Evolutionary conservation across 768 basidiomycete species (phyloP).

Genomic region (Boletus vermiculosoides): DNA sequence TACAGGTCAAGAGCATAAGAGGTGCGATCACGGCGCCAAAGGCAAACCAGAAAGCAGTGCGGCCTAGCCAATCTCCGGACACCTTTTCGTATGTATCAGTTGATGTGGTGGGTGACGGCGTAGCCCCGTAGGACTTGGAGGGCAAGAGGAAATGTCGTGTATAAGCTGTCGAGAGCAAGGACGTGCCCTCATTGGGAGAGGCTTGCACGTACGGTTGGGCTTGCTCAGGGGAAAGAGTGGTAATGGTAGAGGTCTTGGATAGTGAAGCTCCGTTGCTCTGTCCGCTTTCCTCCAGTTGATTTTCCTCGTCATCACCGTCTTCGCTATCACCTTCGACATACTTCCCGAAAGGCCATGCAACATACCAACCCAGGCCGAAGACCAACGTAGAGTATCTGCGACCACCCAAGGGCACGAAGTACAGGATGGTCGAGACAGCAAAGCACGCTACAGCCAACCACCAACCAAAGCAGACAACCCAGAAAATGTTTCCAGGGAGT

Average conservation of each 20-base stretch:
- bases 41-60: slow-evolving; percentile 76
- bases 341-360: slow-evolving; percentile 98
- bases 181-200: slow-evolving; percentile 46
- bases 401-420: slow-evolving; percentile 76
- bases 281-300: slow-evolving; percentile 24
- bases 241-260: slow-evolving; percentile 45
- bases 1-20: slow-evolving; percentile 80
- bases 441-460: slow-evolving; percentile 82
- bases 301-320: slow-evolving; percentile 42
- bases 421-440: slow-evolving; percentile 63
- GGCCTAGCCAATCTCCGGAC: slow-evolving; percentile 57
- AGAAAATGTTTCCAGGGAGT: slow-evolving; percentile 91
- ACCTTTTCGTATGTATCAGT: slow-evolving; percentile 23
- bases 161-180: slow-evolving; percentile 38
- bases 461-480: slow-evolving; percentile 90
- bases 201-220: slow-evolving; percentile 11
- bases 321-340: slow-evolving; percentile 85
- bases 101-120: slow-evolving; percentile 31
- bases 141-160: slow-evolving; percentile 38
- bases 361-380: slow-evolving; percentile 93
- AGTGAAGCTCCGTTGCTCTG: slow-evolving; percentile 30
- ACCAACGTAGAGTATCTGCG: slow-evolving; percentile 80
- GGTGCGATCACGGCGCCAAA: slow-evolving; percentile 83
- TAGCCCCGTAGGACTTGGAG: slow-evolving; percentile 72
- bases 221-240: slow-evolving; percentile 35